phyloP scores from a whole-genome alignment of 768 basidiomycete species.

The Pseudohyphozyma bogoriensis region DNA sequence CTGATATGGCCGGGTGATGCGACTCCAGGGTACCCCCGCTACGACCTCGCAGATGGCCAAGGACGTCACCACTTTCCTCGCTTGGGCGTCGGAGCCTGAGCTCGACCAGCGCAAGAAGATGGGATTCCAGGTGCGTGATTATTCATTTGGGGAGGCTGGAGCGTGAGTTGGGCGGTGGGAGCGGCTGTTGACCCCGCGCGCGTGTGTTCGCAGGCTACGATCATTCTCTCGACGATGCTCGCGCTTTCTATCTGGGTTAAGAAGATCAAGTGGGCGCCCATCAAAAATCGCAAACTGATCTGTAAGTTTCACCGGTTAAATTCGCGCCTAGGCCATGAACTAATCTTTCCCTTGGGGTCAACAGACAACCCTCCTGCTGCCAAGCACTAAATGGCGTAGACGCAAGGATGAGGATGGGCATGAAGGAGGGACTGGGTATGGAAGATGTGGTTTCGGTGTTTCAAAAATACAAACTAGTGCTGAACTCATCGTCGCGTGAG shows the following conservation, averaged over 20 bases:
- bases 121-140: conserved; percentile 57
- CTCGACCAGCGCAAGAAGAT: conserved; percentile 95
- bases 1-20: no score
- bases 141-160: neutral
- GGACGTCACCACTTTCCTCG: conserved; percentile 54
- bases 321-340: no score
- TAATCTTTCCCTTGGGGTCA: no score
- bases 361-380: no score
- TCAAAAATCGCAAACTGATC: conserved; percentile 27
- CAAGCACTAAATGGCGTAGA: no score
- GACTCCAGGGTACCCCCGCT: conserved; percentile 69
- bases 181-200: neutral
- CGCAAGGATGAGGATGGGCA: no score
- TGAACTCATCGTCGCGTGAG: no score
- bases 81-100: conserved; percentile 79
- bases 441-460: no score
- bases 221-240: conserved; percentile 58
- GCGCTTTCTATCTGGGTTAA: conserved; percentile 19
- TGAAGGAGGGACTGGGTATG: no score
- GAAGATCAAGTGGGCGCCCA: conserved; percentile 29
- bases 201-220: no score
- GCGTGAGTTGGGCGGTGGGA: conserved; percentile 20
- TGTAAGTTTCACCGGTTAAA: no score
- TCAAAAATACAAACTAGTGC: no score
- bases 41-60: conserved; percentile 99